phyloP scores from a whole-genome alignment of 345 rosid species.

The Hypericum androsaemum region DNA sequence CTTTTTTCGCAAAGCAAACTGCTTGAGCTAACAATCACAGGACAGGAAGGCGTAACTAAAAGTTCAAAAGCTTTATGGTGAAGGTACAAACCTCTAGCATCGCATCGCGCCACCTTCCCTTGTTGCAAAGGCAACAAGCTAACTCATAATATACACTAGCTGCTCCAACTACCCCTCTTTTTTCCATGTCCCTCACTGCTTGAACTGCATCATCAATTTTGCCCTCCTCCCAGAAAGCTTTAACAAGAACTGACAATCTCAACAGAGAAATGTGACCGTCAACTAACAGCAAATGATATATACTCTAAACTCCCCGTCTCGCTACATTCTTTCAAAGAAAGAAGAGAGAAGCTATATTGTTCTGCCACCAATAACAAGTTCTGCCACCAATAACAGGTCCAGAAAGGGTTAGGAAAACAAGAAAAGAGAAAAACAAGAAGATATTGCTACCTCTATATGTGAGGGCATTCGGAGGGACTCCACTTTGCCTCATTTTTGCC shows the following conservation, averaged over 20 bases:
- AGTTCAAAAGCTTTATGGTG: neutral
- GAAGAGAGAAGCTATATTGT: no score
- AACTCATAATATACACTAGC: slow-evolving; percentile 77
- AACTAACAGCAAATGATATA: slow-evolving; percentile 1
- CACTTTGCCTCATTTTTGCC: slow-evolving; percentile 64
- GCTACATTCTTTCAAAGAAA: no score
- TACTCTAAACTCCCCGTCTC: no score
- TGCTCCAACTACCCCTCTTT: slow-evolving; percentile 73
- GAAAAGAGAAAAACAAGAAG: slow-evolving; percentile 8
- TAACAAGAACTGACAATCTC: slow-evolving; percentile 63
- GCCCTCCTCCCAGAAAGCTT: slow-evolving; percentile 76
- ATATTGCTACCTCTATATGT: slow-evolving; percentile 62
- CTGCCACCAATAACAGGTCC: no score
- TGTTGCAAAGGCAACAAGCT: slow-evolving; percentile 79
- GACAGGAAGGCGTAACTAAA: neutral
- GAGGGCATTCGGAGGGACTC: slow-evolving; percentile 61
- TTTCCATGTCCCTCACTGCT: slow-evolving; percentile 83
- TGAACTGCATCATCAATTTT: slow-evolving; percentile 65
- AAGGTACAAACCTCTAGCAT: slow-evolving; percentile 47
- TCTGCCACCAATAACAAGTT: no score
- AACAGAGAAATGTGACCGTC: slow-evolving; percentile 8
- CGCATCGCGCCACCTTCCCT: slow-evolving; percentile 80
- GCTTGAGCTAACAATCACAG: no score
- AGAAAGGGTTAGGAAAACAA: neutral
- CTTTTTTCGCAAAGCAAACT: no score